Percentiles rank a stretch among this genome's conserved stretches.
phyloP scores from a whole-genome alignment of 176 grass and related monocot genomes.

The Secale cereale region DNA sequence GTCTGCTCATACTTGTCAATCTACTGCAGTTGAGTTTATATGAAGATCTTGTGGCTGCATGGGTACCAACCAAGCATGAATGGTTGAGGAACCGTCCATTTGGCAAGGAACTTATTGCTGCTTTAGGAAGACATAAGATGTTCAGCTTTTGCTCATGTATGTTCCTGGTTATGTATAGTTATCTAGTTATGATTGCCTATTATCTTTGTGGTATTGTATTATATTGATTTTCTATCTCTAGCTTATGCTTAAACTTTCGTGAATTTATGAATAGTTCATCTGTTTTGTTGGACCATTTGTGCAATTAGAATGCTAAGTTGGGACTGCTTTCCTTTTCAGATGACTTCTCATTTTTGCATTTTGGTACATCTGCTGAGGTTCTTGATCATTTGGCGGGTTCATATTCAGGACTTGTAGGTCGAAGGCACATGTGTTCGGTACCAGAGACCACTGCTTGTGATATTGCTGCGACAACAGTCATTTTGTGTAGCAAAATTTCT shows the following conservation, averaged over 20 bases:
- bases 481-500: constrained; percentile 83
- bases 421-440: constrained; percentile 68
- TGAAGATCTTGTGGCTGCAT: constrained; percentile 88
- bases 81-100: constrained; percentile 69
- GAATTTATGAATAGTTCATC: neutral
- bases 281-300: neutral
- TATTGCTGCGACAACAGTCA: constrained; percentile 72
- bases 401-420: constrained; percentile 73
- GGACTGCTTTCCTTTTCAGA: constrained; percentile 54
- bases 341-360: constrained; percentile 85
- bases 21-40: constrained; percentile 90
- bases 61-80: constrained; percentile 79
- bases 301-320: constrained; percentile 13
- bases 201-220: neutral
- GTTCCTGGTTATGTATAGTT: constrained; percentile 5
- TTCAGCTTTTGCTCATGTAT: constrained; percentile 96
- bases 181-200: neutral
- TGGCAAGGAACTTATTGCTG: constrained; percentile 63
- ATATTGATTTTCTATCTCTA: neutral
- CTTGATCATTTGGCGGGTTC: constrained; percentile 81
- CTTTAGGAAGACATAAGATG: constrained; percentile 72
- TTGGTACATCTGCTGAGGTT: constrained; percentile 90
- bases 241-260: neutral
- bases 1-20: constrained; percentile 27
- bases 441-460: constrained; percentile 85